Percentiles rank a stretch among this genome's conserved stretches.
Conservation (phyloP, 441 rosid species). For the Arabidopsis hybrid region DNA sequence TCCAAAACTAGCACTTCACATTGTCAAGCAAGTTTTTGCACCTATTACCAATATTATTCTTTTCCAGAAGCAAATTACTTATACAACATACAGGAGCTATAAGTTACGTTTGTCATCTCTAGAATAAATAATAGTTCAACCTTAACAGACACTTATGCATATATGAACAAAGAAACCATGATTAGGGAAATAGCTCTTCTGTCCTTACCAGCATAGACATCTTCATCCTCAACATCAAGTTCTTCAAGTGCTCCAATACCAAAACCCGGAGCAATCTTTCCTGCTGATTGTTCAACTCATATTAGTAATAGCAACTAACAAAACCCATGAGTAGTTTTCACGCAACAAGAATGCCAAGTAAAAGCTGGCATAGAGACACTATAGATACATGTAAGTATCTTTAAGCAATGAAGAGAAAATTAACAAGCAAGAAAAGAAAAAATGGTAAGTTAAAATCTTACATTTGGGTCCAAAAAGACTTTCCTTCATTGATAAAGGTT, state of each 20-base stretch:
- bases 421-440: slow-evolving; percentile 12
- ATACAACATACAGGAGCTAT: neutral
- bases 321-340: slow-evolving; percentile 14
- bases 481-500: slow-evolving; percentile 64
- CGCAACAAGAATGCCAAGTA: slow-evolving; percentile 9
- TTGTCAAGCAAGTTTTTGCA: slow-evolving; percentile 8
- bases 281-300: slow-evolving; percentile 66
- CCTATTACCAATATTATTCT: slow-evolving; percentile 2
- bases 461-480: slow-evolving; percentile 81
- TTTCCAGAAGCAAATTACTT: slow-evolving; percentile 17
- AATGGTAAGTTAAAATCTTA: slow-evolving; percentile 52
- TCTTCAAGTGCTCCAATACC: slow-evolving; percentile 99
- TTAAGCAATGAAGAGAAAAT: slow-evolving; percentile 18
- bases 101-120: slow-evolving; percentile 15
- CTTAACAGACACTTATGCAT: slow-evolving; percentile 10
- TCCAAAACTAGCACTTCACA: slow-evolving; percentile 9
- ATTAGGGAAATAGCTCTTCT: neutral
- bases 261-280: slow-evolving; percentile 93
- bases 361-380: slow-evolving; percentile 20
- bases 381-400: slow-evolving; percentile 5
- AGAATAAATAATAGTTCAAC: slow-evolving; percentile 4
- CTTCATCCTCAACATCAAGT: slow-evolving; percentile 96
- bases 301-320: slow-evolving; percentile 49
- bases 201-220: slow-evolving; percentile 64
- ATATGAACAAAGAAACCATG: slow-evolving; percentile 14